These are phyloP conservation scores for Pichia eremophila DNA, from an alignment of 805 yeast species.

Conservation along the genomic window DNA sequence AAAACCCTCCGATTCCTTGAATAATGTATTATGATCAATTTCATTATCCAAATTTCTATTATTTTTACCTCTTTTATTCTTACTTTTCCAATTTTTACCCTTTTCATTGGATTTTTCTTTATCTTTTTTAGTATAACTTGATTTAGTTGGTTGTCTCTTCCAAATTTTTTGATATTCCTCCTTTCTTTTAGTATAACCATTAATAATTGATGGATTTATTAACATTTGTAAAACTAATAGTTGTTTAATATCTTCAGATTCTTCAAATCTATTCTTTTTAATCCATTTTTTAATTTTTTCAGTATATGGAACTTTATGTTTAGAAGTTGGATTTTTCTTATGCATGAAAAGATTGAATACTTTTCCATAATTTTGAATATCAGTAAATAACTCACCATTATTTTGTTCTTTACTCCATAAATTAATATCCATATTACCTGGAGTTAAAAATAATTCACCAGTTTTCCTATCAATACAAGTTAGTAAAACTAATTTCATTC, in stretches of 20 bases:
- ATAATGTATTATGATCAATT: not conserved
- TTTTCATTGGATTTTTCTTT: not conserved
- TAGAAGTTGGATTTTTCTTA: not conserved
- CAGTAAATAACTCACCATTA: constrained; percentile 25
- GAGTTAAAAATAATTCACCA: constrained; percentile 25
- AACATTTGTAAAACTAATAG: constrained; percentile 19
- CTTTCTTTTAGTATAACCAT: not conserved
- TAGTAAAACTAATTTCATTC: constrained; percentile 18
- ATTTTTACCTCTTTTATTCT: not conserved
- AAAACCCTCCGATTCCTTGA: constrained; percentile 15
- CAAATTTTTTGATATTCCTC: not conserved
- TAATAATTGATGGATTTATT: constrained; percentile 18
- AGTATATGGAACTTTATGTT: not conserved
- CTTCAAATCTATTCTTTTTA: constrained; percentile 4
- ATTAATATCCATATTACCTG: constrained; percentile 27
- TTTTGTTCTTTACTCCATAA: constrained; percentile 28
- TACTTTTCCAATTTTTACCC: not conserved
- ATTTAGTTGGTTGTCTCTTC: not conserved
- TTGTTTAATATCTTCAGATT: constrained; percentile 14
- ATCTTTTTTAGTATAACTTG: not conserved
- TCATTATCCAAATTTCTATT: not conserved
- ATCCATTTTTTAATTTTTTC: constrained; percentile 7
- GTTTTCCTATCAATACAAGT: constrained; percentile 24
- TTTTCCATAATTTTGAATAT: constrained; percentile 18
- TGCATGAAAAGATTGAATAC: constrained; percentile 16